Evolutionary conservation across 169 alveolate species (phyloP).

Genomic region (Hepatocystis sp.): DNA sequence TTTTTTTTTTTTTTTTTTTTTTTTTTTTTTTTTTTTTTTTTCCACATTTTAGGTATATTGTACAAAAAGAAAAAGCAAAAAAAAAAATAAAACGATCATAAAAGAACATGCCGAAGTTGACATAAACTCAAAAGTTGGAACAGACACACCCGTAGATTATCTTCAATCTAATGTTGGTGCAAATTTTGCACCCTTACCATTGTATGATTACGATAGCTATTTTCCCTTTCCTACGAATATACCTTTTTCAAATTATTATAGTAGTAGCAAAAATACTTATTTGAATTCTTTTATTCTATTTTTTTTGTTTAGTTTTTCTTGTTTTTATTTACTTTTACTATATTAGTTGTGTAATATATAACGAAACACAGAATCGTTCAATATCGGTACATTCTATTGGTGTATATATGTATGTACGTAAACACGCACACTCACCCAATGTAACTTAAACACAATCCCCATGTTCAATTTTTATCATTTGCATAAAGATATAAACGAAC

Average conservation of each 20-base stretch:
- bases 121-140: neutral
- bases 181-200: slow-evolving; percentile 15
- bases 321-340: no score
- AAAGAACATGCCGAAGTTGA: neutral
- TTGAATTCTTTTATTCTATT: neutral
- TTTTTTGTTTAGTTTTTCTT: no score
- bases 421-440: no score
- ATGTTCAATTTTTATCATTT: no score
- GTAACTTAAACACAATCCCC: no score
- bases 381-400: no score
- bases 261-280: neutral
- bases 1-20: no score
- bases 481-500: no score
- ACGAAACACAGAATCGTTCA: no score
- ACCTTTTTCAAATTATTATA: neutral
- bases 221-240: neutral
- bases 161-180: neutral
- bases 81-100: neutral
- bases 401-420: no score
- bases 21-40: no score
- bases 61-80: slow-evolving; percentile 7
- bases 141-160: neutral
- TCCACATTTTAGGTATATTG: slow-evolving; percentile 43
- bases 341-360: no score
- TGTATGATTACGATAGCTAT: neutral